These are phyloP conservation scores for Colletotrichum sansevieriae DNA, from an alignment of 2,329 filamentous ascomycete species.

Conservation along the genomic window DNA sequence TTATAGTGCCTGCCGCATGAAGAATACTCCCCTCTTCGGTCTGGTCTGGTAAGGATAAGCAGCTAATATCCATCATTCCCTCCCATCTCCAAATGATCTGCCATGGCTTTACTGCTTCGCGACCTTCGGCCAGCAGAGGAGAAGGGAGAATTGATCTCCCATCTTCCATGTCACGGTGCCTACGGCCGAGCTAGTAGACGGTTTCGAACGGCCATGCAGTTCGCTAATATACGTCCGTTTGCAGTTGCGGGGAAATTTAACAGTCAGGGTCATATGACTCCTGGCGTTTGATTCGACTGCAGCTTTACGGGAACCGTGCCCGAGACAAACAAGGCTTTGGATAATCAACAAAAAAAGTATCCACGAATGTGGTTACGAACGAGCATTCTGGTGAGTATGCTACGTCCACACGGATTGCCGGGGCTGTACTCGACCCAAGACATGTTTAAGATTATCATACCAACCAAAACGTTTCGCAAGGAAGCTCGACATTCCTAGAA, in stretches of 20 bases:
- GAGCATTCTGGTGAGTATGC: not conserved
- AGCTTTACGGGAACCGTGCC: not conserved
- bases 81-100: not conserved
- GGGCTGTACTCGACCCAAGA: not conserved
- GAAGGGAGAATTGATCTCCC: not conserved
- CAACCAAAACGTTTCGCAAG: not conserved
- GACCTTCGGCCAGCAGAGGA: not conserved
- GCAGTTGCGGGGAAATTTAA: not conserved
- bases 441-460: slow-evolving; percentile 24
- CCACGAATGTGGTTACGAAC: not conserved
- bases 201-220: not conserved
- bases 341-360: not conserved
- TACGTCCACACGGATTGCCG: not conserved
- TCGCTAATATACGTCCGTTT: not conserved
- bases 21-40: slow-evolving; percentile 2
- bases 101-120: not conserved
- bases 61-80: not conserved
- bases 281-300: not conserved
- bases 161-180: not conserved
- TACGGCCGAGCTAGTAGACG: not conserved
- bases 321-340: not conserved
- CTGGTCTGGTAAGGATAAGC: slow-evolving; percentile 1
- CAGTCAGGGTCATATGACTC: not conserved
- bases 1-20: not conserved
- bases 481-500: slow-evolving; percentile 6